Percentiles rank a stretch among this genome's conserved stretches.
These are phyloP conservation scores for Adansonia grandidieri DNA, from an alignment of 441 rosid species.

Conservation along the genomic window DNA sequence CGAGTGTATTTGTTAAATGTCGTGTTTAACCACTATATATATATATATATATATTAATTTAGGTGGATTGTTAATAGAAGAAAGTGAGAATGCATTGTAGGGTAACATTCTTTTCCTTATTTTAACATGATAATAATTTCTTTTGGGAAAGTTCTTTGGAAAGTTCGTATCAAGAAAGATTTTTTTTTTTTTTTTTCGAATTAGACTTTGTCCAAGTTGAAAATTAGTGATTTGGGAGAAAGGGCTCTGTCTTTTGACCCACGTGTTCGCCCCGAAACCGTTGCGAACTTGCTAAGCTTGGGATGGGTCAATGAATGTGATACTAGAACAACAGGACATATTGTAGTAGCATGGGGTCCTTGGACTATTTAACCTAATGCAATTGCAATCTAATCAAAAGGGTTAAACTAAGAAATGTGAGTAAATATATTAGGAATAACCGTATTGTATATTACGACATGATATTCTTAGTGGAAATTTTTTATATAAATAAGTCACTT, in stretches of 20 bases:
- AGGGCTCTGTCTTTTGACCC: not conserved
- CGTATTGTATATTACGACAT: too few species aligned
- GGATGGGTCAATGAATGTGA: not conserved
- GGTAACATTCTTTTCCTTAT: not conserved
- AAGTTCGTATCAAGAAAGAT: not conserved
- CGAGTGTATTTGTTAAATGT: not conserved
- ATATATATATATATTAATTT: not conserved
- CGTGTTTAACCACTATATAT: too few species aligned
- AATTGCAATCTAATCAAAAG: not conserved
- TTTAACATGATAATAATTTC: not conserved
- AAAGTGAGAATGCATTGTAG: not conserved
- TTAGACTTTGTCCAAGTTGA: conserved; percentile 3
- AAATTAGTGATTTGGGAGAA: not conserved
- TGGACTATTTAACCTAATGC: not conserved
- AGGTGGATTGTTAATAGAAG: not conserved
- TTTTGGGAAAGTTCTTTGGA: not conserved
- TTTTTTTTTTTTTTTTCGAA: not conserved
- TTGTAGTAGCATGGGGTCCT: not conserved
- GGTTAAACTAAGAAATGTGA: too few species aligned
- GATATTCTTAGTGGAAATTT: too few species aligned
- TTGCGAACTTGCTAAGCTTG: not conserved
- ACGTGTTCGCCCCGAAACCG: not conserved
- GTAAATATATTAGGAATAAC: too few species aligned
- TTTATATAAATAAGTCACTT: too few species aligned
- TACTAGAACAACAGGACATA: not conserved